These are phyloP conservation scores for Paramarasmius palmivorus DNA, from an alignment of 1,284 basidiomycete species.

Conservation along the genomic window DNA sequence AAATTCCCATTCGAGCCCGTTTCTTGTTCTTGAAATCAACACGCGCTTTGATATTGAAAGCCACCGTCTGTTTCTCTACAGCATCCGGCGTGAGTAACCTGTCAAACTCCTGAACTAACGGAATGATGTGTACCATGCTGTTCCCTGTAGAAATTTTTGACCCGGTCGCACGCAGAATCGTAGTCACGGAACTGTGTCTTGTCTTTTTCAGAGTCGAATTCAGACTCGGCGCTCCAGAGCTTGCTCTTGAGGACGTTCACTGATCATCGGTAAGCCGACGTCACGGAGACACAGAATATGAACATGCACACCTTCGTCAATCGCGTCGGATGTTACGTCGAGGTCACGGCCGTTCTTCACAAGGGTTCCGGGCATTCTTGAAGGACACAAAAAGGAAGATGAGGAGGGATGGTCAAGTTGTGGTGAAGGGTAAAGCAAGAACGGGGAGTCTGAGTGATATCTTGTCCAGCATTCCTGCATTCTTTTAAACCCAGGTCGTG, in stretches of 20 bases:
- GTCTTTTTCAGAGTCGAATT: slow-evolving; percentile 78
- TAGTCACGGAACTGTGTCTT: slow-evolving; percentile 75
- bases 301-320: slow-evolving; percentile 62
- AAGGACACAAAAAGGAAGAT: background rate
- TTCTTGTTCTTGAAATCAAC: slow-evolving; percentile 68
- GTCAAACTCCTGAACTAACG: background rate
- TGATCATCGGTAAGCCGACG: slow-evolving; percentile 23
- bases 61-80: slow-evolving; percentile 84
- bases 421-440: background rate
- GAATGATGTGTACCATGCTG: slow-evolving; percentile 63
- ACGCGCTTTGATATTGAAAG: slow-evolving; percentile 77
- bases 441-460: too few relatives aligned
- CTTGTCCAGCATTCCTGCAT: too few relatives aligned
- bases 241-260: slow-evolving; percentile 70
- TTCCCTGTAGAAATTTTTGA: slow-evolving; percentile 86
- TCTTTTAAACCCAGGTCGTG: too few relatives aligned
- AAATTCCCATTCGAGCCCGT: slow-evolving; percentile 66
- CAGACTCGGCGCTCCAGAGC: slow-evolving; percentile 59
- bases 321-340: slow-evolving; percentile 70
- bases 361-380: slow-evolving; percentile 5
- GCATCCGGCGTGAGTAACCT: background rate
- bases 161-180: slow-evolving; percentile 81
- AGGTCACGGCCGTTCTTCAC: slow-evolving; percentile 38
- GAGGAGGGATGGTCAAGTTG: background rate
- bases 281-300: background rate